Evolutionary conservation across 2,329 filamentous ascomycete genomes (phyloP), one percentile per base, ranked within the genome.

Genomic region (Xylaria sp.): DNA sequence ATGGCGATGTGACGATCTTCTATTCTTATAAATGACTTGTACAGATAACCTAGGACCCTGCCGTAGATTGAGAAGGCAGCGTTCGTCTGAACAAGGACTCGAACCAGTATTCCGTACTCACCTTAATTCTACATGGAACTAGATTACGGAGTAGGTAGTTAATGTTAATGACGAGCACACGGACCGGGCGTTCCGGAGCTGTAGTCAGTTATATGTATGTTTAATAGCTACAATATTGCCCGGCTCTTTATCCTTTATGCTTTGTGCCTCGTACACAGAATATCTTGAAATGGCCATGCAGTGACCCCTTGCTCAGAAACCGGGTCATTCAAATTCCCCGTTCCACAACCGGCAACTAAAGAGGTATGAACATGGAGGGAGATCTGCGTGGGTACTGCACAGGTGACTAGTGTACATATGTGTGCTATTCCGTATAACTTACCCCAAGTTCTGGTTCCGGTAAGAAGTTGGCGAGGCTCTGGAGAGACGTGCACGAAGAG

Each of bases 81-180:
- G 34, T 13, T 48, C 35, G 23, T 44, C 54, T 44, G 57, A 51
- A 62, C 52, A 52, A 42, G 49, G 30, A 59, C 50, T 54, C 51
- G 48, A 47, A 58, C 51, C 9, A 13, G 13, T 47, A 16, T 16
- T 16, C 16, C 16, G 16, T 16, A 55, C 59, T 55, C 58, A 57
- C 50, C 48, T 59, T 62, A 34, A 35, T 30, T 51, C 16, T 35
- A 61, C 30, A 58, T 42, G 19, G 54, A 30, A 30, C 23, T 30
- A 30, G 23, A 30, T 30, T 30, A 30, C 23, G 34, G 34, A 48
- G 53, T 54, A 52, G 42, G 57, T 57, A 59, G 53, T 55, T 63
- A 63, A 63, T 62, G 60, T 57, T 59, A 60, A 62, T 62, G 9
- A 42, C 13, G 37, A 44, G 30, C 6, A 47, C n/a, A 53, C 8